Evolutionary conservation across 2,329 filamentous ascomycete genomes (phyloP).

Genomic region (Biscogniauxia marginata): DNA sequence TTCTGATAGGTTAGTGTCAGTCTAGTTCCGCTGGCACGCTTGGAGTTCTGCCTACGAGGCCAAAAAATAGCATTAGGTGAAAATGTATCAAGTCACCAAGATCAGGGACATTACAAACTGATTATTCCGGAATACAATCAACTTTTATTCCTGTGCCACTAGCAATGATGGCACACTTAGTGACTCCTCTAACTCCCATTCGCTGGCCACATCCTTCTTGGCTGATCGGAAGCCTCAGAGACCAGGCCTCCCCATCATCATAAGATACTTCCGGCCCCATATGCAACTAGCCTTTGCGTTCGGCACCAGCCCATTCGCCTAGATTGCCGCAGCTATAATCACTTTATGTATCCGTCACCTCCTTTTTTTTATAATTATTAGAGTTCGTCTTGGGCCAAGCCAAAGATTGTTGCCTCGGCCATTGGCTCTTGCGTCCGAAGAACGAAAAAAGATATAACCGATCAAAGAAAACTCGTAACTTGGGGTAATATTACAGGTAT

Average conservation of each 20-base stretch:
- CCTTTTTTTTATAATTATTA: slow-evolving; percentile 21
- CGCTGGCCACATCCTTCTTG: slow-evolving; percentile 20
- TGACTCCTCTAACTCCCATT: slow-evolving; percentile 20
- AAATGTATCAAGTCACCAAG: not conserved
- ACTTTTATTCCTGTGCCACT: not conserved
- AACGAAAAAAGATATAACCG: slow-evolving; percentile 13
- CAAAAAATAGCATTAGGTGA: slow-evolving; percentile 4
- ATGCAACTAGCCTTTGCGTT: slow-evolving; percentile 5
- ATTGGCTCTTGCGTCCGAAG: slow-evolving; percentile 12
- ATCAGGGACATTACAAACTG: slow-evolving; percentile 1
- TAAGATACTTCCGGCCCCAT: slow-evolving; percentile 12
- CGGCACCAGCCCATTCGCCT: slow-evolving; percentile 9
- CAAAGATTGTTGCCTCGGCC: slow-evolving; percentile 13
- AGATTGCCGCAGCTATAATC: slow-evolving; percentile 7
- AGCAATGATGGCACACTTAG: slow-evolving; percentile 13
- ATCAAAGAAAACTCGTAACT: slow-evolving; percentile 22
- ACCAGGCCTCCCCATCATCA: slow-evolving; percentile 16
- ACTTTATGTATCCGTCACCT: slow-evolving; percentile 6
- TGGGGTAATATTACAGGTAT: slow-evolving; percentile 25
- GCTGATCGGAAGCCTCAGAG: slow-evolving; percentile 14
- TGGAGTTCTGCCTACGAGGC: slow-evolving; percentile 4
- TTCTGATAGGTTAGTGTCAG: no score
- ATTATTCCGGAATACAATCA: not conserved
- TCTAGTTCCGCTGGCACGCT: no score
- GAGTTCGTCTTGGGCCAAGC: slow-evolving; percentile 13